Percentiles rank a stretch among this genome's conserved stretches.
Evolutionary conservation across 371 early-diverging fungal species (phyloP).

Genomic region (Mortierella sp.): DNA sequence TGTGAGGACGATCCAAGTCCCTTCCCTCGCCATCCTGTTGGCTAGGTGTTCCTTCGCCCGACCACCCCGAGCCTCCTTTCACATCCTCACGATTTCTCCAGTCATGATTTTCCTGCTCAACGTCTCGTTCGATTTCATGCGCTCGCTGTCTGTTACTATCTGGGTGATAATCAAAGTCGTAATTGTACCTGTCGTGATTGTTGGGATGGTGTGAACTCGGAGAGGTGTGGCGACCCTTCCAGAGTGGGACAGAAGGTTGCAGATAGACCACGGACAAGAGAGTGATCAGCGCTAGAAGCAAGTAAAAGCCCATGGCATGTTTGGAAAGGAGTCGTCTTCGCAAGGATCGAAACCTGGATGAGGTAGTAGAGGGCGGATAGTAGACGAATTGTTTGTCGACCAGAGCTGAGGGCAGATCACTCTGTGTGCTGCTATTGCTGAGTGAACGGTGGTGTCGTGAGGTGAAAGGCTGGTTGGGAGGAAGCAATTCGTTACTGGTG

Average conservation of each 20-base stretch:
- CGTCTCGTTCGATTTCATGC: slow-evolving; percentile 41
- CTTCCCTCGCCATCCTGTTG: slow-evolving; percentile 6
- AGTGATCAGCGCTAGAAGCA: slow-evolving; percentile 33
- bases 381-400: slow-evolving; percentile 53
- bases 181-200: slow-evolving; percentile 46
- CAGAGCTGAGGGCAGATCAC: slow-evolving; percentile 50
- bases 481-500: slow-evolving; percentile 7
- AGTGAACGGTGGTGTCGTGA: slow-evolving; percentile 38
- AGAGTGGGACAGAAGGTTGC: slow-evolving; percentile 30
- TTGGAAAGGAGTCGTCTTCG: slow-evolving; percentile 30
- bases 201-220: slow-evolving; percentile 18
- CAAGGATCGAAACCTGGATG: slow-evolving; percentile 36
- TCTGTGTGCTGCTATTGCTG: slow-evolving; percentile 42
- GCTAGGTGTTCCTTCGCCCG: slow-evolving; percentile 1
- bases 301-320: slow-evolving; percentile 15
- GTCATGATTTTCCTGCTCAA: slow-evolving; percentile 10
- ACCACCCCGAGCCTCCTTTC: slow-evolving; percentile 4
- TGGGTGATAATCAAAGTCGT: slow-evolving; percentile 46
- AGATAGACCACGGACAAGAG: slow-evolving; percentile 36
- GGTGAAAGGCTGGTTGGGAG: not conserved
- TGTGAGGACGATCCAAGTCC: not conserved
- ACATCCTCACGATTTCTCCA: slow-evolving; percentile 11
- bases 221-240: slow-evolving; percentile 21
- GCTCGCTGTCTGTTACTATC: slow-evolving; percentile 36
- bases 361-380: slow-evolving; percentile 25